Base-by-base conservation (phyloP, 345 rosid species). In the Cardamine occulta region DNA sequence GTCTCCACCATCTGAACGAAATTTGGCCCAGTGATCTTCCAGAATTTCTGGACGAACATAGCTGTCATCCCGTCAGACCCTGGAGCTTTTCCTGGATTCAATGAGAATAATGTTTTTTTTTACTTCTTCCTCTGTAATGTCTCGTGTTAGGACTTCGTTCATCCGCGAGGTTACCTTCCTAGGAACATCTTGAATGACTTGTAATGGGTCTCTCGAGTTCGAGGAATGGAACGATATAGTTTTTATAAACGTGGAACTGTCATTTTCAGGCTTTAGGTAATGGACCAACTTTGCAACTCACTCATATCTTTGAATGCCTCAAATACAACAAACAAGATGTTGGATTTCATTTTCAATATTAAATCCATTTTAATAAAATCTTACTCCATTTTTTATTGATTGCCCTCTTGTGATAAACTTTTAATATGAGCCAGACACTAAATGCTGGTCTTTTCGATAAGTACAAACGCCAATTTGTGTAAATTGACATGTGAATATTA, bases 261-360 rank as follows among this genome's bases (percentile, higher is more conserved):
- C 79, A 26, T 37, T 75, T 51, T 67, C 68, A 53, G 51, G 47
- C 70, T 76, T 76, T 69, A 32, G 21, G 12, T 68, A 63, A 63
- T 76, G 80, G 70, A 76, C 70, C 80, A 61, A 63, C 65, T 76
- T 76, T 69, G 28, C 51, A 62, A 37, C 55, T 68, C 61, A 67
- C 45, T 32, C 5, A 2, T 17, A 49, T 49, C 31, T 42, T 76
- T 74, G 73, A 47, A 66, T 18, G 44, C 49, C 52, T 58, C 67
- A 15, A 18, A 58, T 45, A 57, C 61, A 58, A 74, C 67, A 66
- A 66, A 66, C 39, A 57, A 17, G 32, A 66, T 67, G 61, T 74
- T 66, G 4, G 57, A 24, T 52, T 3, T 60, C 42, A n/a, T 49
- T 19, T 1, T 23, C 18, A 1, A 42, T 65, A 55, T 65, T 19